Evolutionary conservation across 1,284 basidiomycete species (phyloP), one percentile per base, ranked within the genome.

Genomic region (Coniferiporia weirii): DNA sequence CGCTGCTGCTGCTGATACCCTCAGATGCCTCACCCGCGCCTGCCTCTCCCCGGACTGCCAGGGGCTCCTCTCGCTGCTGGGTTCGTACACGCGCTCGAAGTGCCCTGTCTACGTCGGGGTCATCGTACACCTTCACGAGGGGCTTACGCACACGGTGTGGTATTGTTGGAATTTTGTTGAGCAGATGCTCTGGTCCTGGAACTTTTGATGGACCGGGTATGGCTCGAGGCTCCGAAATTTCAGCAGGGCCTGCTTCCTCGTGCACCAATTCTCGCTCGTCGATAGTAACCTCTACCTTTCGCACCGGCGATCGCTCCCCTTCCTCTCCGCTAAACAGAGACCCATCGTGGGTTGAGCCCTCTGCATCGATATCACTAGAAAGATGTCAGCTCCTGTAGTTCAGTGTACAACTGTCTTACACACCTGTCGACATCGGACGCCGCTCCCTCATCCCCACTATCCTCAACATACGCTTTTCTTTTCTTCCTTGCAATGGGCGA

Each of bases 291-390:
- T 19, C 9, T n/a, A 1, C 43, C 15, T 27, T 27, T 27, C 27
- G 13, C 27, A 20, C 35, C 5, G 34, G 27, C 19, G 6, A 1
- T 54, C 7, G 8, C 15, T 17, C 55, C 22, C 17, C 13, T 38
- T 60, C 59, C 20, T 56, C 54, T 47, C 54, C 59, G 20, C 59
- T 60, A 47, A 60, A 60, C 17, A 60, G 40, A 45, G 59, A 60
- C 12, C 59, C 59, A 51, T 34, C 54, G 32, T 48, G 59, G 9
- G 44, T n/a, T 20, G 59, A 56, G 1, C n/a, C 38, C 32, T 52
- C 53, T n/a, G 45, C 17, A 12, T 43, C 53, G 3, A 27, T 27
- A 27, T 27, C 27, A 15, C 40, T 59, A 27, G n/a, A 19, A 13
- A 8, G 15, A 7, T 35, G 43, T 53, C 47, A 54, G 51, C 10